Base-by-base conservation (phyloP, 73 alveolate genomes). In the Paramecium primaurelia region DNA sequence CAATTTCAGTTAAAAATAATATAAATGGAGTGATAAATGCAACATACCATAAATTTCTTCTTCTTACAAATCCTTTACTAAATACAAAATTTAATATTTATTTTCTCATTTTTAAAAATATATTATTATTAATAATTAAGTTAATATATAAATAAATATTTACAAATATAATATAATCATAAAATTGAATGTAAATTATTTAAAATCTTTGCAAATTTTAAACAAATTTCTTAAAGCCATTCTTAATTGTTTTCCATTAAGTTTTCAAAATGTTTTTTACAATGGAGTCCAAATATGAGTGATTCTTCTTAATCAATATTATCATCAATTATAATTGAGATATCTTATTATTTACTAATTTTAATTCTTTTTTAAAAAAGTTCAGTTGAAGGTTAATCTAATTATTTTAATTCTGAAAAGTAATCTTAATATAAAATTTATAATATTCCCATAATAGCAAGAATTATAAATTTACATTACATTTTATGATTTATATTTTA, bases 31-130 rank as follows among this genome's bases (percentile, higher is more conserved):
- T 40, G 0, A 14, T 16, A 73, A 73, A 73, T 36, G 28, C 87
- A 32, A 36, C 34, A 37, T 34, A 73, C 87, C 87, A 73, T 73
- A 73, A 9, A 37, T 73, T 40, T 18, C 87, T 73, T 73, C 59
- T 73, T 73, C 87, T 73, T 73, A 73, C 59, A 73, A 73, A 73
- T 73, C 87, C 87, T 37, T 73, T 73, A 10, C 87, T 73, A 38
- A 73, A 73, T 4, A 73, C 87, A 34, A 37, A 37, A 38, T 16
- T 73, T 37, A 73, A 38, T 36, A 73, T 73, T 73, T 32, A 4
- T 12, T 25, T 73, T 73, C 59, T 73, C 40, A 73, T 73, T 37
- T 11, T 25, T 54, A 7, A n/a, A 54, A 25, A 1, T 32, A 34
- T 34, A 34, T 3, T 34, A 34, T 40, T 5, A 40, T 3, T 40